Base-by-base conservation (phyloP, 192 early-diverging fungal species). In the Entophlyctis helioformis region DNA sequence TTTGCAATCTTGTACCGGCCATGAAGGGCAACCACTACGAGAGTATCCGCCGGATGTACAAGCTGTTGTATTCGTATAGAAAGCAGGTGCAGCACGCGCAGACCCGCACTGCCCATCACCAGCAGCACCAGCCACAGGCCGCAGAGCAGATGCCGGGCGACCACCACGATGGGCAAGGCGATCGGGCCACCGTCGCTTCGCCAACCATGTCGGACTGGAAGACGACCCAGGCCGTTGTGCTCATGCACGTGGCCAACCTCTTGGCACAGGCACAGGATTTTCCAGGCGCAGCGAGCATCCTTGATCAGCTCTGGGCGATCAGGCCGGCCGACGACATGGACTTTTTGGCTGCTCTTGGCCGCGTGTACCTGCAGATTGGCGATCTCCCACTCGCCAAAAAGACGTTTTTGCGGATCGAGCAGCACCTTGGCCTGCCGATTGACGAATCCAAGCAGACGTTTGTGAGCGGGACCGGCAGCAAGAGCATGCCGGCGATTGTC, bases 281-380 rank as follows among this genome's bases (percentile, higher is more conserved):
- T 31, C 37, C 51, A 13, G 15, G 41, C 5, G 67, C 62, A 1
- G 29, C 34, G n/a, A 43, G 23, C 21, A 38, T 65, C 8, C 32
- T 63, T 27, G 26, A 25, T 20, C 11, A 13, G 33, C 40, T 45
- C 29, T 53, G 23, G n/a, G 10, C 28, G 13, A 36, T 20, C 10
- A 9, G 23, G 19, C 29, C 21, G 6, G 37, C 23, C 27, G 48
- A 27, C 22, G 7, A 12, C 51, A 51, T 40, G 33, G 46, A 58
- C 25, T 32, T 65, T 7, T 38, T 44, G 29, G 50, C 56, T 9
- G 57, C 49, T 11, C 46, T 64, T 3, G 59, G 55, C 1, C 33
- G 67, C 22, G 9, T 62, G n/a, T 48, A 62, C 34, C 52, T 70
- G 15, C 67, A 65, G 50, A 4, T 50, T 7, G 67, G 67, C 10